These are phyloP conservation scores for Cryptococcus sp. DNA, from an alignment of 1,284 basidiomycete species.

Conservation along the genomic window DNA sequence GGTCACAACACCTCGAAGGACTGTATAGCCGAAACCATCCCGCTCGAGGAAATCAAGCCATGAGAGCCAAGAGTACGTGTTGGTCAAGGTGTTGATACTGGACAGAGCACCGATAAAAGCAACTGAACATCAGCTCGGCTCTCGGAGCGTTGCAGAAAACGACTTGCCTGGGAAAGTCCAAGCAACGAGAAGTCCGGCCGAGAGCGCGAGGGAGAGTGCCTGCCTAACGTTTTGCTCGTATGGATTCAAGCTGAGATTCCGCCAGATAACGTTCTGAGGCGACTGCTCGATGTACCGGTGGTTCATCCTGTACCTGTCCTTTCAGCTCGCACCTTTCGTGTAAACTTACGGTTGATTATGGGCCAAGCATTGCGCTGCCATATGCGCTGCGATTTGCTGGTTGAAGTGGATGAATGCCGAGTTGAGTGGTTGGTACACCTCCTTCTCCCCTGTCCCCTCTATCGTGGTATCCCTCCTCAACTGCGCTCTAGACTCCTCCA, in stretches of 20 bases:
- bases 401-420: slow-evolving; percentile 92
- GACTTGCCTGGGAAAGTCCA: slow-evolving; percentile 57
- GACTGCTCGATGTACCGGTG: slow-evolving; percentile 62
- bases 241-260: slow-evolving; percentile 66
- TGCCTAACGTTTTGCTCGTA: slow-evolving; percentile 69
- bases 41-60: slow-evolving; percentile 58
- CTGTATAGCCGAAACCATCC: slow-evolving; percentile 19
- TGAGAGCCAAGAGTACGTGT: slow-evolving; percentile 53
- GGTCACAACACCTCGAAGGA: slow-evolving; percentile 59
- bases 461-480: slow-evolving; percentile 47
- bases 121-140: slow-evolving; percentile 14
- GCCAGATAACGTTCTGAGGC: slow-evolving; percentile 66
- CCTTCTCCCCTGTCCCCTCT: slow-evolving; percentile 41
- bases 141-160: background rate
- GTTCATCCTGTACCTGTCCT: slow-evolving; percentile 52
- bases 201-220: slow-evolving; percentile 50
- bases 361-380: slow-evolving; percentile 64
- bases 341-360: slow-evolving; percentile 63
- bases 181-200: slow-evolving; percentile 58
- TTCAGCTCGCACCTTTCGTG: background rate
- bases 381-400: slow-evolving; percentile 85
- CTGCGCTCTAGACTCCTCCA: slow-evolving; percentile 41
- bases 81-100: slow-evolving; percentile 49
- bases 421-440: slow-evolving; percentile 60
- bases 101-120: slow-evolving; percentile 52